phyloP scores from a whole-genome alignment of 1,139 yeast genomes.

The Lodderomyces orthopsilosis region DNA sequence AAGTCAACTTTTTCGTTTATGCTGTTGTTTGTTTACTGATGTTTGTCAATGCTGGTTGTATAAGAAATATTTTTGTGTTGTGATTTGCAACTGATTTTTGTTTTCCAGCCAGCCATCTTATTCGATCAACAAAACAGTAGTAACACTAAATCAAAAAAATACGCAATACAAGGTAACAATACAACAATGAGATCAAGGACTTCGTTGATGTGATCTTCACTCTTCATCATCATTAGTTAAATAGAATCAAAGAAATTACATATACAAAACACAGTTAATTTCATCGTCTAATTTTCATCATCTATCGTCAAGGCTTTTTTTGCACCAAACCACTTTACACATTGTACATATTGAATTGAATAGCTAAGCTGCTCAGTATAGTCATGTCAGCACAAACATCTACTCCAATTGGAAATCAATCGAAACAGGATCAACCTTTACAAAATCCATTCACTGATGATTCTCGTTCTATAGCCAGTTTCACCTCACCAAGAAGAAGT shows the following conservation, averaged over 20 bases:
- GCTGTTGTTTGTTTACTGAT: not conserved
- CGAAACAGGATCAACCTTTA: not conserved
- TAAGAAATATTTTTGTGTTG: not conserved
- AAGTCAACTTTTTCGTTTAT: not conserved
- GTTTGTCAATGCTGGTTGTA: not conserved
- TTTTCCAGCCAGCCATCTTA: slow-evolving; percentile 9
- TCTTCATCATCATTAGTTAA: not conserved
- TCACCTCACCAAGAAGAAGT: too few relatives aligned
- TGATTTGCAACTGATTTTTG: not conserved
- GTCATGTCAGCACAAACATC: not conserved
- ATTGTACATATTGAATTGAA: too few relatives aligned
- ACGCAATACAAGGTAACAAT: not conserved
- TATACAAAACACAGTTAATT: not conserved
- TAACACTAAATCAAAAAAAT: not conserved
- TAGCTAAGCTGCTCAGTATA: too few relatives aligned
- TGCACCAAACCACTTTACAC: too few relatives aligned
- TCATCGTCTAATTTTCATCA: not conserved
- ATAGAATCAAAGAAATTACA: too few relatives aligned
- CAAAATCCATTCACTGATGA: not conserved
- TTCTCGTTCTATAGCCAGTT: not conserved
- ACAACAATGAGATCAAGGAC: not conserved
- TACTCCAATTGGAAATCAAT: not conserved
- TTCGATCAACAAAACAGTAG: not conserved
- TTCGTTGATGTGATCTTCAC: not conserved
- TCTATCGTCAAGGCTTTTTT: not conserved